Conservation (phyloP, 2,329 filamentous ascomycete genomes). For the Fonsecaea multimorphosa region DNA sequence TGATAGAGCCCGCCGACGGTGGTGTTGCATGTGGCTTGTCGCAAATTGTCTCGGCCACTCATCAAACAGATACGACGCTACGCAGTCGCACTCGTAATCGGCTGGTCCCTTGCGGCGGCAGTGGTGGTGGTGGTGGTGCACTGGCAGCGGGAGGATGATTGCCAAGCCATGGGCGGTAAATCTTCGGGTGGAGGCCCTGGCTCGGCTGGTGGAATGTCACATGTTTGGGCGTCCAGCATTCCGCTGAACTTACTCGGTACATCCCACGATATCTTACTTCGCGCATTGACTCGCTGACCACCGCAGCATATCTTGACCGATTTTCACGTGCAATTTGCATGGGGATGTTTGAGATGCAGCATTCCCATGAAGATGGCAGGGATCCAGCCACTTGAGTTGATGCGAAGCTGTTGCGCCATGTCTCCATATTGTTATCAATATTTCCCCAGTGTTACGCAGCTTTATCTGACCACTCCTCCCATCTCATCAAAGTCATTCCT, state of each 20-base stretch:
- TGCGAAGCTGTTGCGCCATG: slow-evolving; percentile 7
- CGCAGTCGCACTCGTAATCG: slow-evolving; percentile 10
- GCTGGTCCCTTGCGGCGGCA: background rate
- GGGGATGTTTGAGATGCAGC: background rate
- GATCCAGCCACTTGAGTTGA: slow-evolving; percentile 10
- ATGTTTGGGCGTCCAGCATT: slow-evolving; percentile 8
- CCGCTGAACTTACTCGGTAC: too few species aligned
- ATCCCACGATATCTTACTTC: background rate
- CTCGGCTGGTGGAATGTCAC: background rate
- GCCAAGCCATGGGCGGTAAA: slow-evolving; percentile 15
- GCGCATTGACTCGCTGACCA: slow-evolving; percentile 1
- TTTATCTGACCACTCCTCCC: slow-evolving; percentile 18
- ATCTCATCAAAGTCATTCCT: slow-evolving; percentile 4
- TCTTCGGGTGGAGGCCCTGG: slow-evolving; percentile 11
- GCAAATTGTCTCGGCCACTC: slow-evolving; percentile 14
- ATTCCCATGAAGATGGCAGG: slow-evolving; percentile 1
- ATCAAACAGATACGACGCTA: slow-evolving; percentile 10
- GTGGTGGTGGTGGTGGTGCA: slow-evolving; percentile 1
- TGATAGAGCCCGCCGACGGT: slow-evolving; percentile 20
- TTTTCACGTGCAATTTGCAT: slow-evolving; percentile 22
- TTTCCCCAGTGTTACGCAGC: slow-evolving; percentile 14
- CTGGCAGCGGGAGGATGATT: slow-evolving; percentile 2
- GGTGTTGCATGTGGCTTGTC: slow-evolving; percentile 31
- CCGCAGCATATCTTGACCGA: background rate
- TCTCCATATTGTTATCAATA: slow-evolving; percentile 12